Conservation (phyloP, 768 basidiomycete genomes). For the Chalciporus sphaerocephalus region DNA sequence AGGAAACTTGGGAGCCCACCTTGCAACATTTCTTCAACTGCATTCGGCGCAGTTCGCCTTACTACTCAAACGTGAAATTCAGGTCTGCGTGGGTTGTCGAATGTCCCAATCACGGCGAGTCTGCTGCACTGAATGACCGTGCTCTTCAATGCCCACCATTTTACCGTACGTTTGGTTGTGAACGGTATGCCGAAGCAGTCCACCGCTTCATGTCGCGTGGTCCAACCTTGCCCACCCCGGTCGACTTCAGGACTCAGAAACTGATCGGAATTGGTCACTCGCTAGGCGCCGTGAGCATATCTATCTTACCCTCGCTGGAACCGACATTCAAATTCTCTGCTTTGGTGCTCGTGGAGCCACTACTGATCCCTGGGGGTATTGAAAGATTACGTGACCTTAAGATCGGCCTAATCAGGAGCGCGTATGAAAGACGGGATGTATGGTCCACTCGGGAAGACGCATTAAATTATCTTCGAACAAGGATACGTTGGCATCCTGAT, state of each 20-base stretch:
- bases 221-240: constrained; percentile 34
- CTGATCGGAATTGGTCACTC: constrained; percentile 68
- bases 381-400: constrained; percentile 41
- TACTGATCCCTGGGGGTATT: constrained; percentile 51
- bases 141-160: constrained; percentile 42
- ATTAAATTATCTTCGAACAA: constrained; percentile 31
- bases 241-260: constrained; percentile 47
- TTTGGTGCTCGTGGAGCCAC: constrained; percentile 60
- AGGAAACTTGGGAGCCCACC: constrained; percentile 69
- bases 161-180: constrained; percentile 52
- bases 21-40: constrained; percentile 45
- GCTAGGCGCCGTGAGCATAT: constrained; percentile 58
- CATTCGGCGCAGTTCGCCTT: background rate
- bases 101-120: constrained; percentile 69
- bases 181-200: constrained; percentile 55
- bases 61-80: constrained; percentile 10
- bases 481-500: constrained; percentile 47
- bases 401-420: constrained; percentile 39
- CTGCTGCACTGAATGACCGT: constrained; percentile 50
- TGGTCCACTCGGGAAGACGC: constrained; percentile 50
- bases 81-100: constrained; percentile 60
- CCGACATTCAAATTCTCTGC: constrained; percentile 45
- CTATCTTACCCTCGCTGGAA: constrained; percentile 47
- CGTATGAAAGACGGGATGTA: constrained; percentile 46
- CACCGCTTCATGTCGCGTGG: constrained; percentile 52